Base-by-base conservation (phyloP, 2,329 filamentous ascomycete species). In the Mollisia scopiformis region DNA sequence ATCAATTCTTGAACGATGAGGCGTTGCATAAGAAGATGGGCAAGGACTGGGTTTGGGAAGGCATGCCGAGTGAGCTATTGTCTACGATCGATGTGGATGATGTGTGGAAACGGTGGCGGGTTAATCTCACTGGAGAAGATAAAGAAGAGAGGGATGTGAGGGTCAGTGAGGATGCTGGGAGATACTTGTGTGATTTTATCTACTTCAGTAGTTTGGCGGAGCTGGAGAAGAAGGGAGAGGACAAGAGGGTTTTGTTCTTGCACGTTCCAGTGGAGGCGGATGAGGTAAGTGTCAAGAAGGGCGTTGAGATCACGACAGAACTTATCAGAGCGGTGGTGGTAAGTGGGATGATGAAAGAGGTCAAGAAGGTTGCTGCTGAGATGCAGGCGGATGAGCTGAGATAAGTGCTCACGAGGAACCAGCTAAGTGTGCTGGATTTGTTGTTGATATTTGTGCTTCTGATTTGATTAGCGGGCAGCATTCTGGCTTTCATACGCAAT, bases 161-260 rank as follows among this genome's bases (percentile, higher is more conserved):
- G 31, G 77, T 90, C 39, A 92, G 88, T 0, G 82, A 87, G 46
- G 88, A 93, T 66, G 86, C 90, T 0, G 90, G 90, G 2, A 83
- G 82, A 21, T 93, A 89, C 73, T 79, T 93, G 16, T 93, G 90
- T 75, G 90, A 93, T 72, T 93, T 91, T 71, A 92, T 90, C 66
- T 91, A 89, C 74, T 92, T 87, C 75, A 86, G 85, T 6, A 90
- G 86, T 62, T 74, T 92, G 67, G 80, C 88, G 21, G 77, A 86
- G 60, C 75, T 86, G 35, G 78, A 77, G 68, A 82, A 81, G 70
- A 74, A 78, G 50, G 69, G 77, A 47, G 72, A 79, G 62, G 75
- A 76, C 21, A 76, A 76, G 58, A 82, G 82, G 59, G 85, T 90
- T 5, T 75, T 88, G 1, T 93, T 93, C 73, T 75, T 93, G 55